Percentiles rank a stretch among this genome's conserved stretches.
phyloP scores from a whole-genome alignment of 2,329 filamentous ascomycete genomes.

The Colletotrichum salicis region DNA sequence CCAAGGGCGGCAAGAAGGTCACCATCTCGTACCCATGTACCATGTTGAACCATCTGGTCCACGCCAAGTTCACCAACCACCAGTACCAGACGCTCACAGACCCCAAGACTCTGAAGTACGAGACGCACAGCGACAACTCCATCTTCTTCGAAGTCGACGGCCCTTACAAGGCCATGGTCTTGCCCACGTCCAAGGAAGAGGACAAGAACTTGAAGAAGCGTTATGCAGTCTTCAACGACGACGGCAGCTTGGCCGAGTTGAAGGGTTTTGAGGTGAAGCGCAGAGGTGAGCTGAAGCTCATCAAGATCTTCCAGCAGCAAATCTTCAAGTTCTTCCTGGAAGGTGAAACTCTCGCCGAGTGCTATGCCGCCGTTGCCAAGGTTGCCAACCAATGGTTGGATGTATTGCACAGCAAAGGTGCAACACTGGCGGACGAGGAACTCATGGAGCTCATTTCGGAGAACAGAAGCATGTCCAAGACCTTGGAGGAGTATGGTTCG shows the following conservation, averaged over 20 bases:
- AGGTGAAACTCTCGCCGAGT: constrained; percentile 85
- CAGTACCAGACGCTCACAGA: constrained; percentile 95
- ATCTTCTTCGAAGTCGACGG: constrained; percentile 99
- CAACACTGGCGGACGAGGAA: constrained; percentile 93
- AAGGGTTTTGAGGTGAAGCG: constrained; percentile 99
- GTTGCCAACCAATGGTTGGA: constrained; percentile 98
- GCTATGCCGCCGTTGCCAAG: constrained; percentile 90
- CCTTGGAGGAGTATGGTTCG: constrained; percentile 91
- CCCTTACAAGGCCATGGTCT: constrained; percentile 95
- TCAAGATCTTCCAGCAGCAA: constrained; percentile 99
- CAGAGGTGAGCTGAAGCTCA: constrained; percentile 96
- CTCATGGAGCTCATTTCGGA: constrained; percentile 99
- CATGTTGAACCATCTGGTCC: constrained; percentile 98
- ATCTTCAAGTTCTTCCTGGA: constrained; percentile 99
- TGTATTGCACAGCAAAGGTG: constrained; percentile 87
- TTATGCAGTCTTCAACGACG: constrained; percentile 98
- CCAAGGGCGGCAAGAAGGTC: constrained; percentile 96
- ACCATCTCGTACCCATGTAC: constrained; percentile 98
- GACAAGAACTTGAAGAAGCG: constrained; percentile 99
- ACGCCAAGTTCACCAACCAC: constrained; percentile 94
- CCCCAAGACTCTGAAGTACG: constrained; percentile 83
- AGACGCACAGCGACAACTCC: constrained; percentile 97
- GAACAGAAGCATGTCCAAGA: constrained; percentile 98
- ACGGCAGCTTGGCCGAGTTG: constrained; percentile 92
- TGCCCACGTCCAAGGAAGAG: constrained; percentile 97